Conservation (phyloP, 164 flowering plant genomes). For the Sedum album region DNA sequence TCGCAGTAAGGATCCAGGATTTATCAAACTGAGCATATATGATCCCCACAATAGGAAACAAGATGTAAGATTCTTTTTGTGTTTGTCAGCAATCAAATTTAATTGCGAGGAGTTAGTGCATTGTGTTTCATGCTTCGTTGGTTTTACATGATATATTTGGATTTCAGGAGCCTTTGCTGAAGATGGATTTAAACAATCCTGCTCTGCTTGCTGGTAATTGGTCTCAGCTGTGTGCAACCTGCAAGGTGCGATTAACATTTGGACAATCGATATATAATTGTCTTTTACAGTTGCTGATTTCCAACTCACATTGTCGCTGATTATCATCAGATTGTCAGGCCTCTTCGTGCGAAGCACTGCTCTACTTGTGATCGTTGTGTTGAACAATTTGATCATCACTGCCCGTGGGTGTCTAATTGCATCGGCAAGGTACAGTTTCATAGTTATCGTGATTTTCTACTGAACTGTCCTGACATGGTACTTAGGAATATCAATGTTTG, state of each 20-base stretch:
- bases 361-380: conserved; percentile 96
- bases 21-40: conserved; percentile 54
- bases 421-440: conserved; percentile 72
- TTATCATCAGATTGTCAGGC: conserved; percentile 71
- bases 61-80: conserved; percentile 44
- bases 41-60: conserved; percentile 68
- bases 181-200: conserved; percentile 75
- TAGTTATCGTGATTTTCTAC: not conserved
- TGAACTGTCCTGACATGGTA: not conserved
- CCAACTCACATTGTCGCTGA: not conserved
- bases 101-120: not conserved
- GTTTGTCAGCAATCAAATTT: not conserved
- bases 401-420: conserved; percentile 99
- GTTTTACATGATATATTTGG: not conserved
- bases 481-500: not conserved
- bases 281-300: not conserved
- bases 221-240: conserved; percentile 96
- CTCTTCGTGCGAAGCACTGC: conserved; percentile 96
- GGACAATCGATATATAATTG: not conserved
- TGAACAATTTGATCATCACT: conserved; percentile 98
- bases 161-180: conserved; percentile 74
- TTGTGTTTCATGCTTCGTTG: not conserved
- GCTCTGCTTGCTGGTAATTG: conserved; percentile 92
- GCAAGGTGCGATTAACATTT: conserved; percentile 51
- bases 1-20: conserved; percentile 95